Evolutionary conservation across 345 rosid genomes (phyloP), one percentile per base, ranked within the genome.

Genomic region (Hypericum androsaemum): DNA sequence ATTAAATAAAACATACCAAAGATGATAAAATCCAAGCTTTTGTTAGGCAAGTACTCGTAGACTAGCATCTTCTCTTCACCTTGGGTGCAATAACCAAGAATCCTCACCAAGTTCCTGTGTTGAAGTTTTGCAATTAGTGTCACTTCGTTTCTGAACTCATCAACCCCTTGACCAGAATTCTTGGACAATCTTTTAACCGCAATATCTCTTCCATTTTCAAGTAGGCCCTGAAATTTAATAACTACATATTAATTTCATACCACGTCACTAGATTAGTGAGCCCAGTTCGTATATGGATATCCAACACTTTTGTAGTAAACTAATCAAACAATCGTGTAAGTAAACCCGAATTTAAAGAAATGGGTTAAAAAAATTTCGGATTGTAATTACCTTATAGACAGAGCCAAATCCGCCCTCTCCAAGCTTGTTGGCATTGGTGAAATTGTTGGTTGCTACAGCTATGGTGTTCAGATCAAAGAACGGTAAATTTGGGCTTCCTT

Each of bases 101-200:
- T 16, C 49, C 17, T 46, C 49, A 46, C 49, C 6, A 46, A 28
- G 13, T 46, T 46, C 49, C 49, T 12, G 17, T 46, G 49, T 28
- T 46, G 49, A n/a, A 46, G 49, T 10, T 13, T 46, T 6, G 49
- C 49, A 46, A 46, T 46, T 5, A 46, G 17, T 9, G 7, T 8
- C 1, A 46, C 22, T 7, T 46, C 49, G 49, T 46, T 46, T 15
- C 17, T n/a, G 49, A 46, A 46, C 6, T 46, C 16, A 16, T 46
- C 49, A 1, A 12, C 3, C 13, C 49, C 49, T 12, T n/a, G 16
- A 5, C 16, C 17, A 6, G 49, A 46, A 13, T 13, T 46, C 10
- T 5, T 46, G 5, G 49, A 46, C 49, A 46, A 12, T 12, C 49
- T n/a, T 13, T 46, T 46, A 0, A 46, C 17, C 15, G 49, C 49